Evolutionary conservation across 306 rosid genomes (phyloP).

Genomic region (Cajanus cajan): DNA sequence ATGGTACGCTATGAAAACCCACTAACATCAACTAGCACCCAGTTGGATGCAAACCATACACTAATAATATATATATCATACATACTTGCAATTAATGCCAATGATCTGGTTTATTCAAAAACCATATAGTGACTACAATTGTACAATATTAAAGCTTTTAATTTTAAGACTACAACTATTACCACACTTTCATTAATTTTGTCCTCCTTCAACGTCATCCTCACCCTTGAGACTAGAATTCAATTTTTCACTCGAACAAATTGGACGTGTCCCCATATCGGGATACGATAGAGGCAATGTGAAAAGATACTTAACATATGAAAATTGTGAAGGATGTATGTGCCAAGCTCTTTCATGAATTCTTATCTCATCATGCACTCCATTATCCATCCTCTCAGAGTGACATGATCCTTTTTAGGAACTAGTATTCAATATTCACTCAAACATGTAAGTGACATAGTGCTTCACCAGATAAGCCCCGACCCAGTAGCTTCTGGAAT

Average conservation of each 20-base stretch:
- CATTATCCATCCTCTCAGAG: background rate
- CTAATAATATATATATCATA: too few species aligned
- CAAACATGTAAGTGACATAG: background rate
- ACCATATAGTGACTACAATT: background rate
- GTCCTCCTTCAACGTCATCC: background rate
- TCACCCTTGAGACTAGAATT: background rate
- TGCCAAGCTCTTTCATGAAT: background rate
- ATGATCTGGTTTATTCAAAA: too few species aligned
- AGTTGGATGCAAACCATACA: background rate
- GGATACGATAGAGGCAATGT: background rate
- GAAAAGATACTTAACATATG: background rate
- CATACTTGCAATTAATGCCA: too few species aligned
- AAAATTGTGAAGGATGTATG: background rate
- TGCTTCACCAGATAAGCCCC: background rate
- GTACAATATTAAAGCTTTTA: background rate
- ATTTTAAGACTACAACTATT: background rate
- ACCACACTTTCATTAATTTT: background rate
- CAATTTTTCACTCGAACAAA: constrained; percentile 12
- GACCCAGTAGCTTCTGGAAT: background rate
- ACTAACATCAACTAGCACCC: background rate
- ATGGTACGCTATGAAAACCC: background rate
- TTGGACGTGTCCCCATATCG: background rate
- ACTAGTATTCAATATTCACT: background rate
- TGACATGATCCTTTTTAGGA: background rate
- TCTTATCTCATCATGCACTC: background rate